A percentile compares a stretch with the other conserved stretches of the same genome.
These are phyloP conservation scores for Moesziomyces parantarcticus DNA, from an alignment of 1,284 basidiomycete species.

Conservation along the genomic window DNA sequence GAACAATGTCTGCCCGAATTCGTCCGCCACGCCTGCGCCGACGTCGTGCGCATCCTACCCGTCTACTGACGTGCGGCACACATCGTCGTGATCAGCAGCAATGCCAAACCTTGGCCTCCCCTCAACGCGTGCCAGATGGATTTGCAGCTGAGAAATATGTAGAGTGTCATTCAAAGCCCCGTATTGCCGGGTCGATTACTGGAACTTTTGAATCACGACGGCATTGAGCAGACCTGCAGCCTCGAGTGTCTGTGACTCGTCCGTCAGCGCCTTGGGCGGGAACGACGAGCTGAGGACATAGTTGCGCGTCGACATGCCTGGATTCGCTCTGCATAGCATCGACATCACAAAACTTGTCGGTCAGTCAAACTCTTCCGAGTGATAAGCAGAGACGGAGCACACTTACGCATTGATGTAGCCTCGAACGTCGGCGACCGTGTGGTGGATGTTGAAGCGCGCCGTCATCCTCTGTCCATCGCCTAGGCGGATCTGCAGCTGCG, in stretches of 20 bases:
- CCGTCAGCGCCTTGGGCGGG: conserved; percentile 63
- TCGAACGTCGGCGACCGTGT: conserved; percentile 87
- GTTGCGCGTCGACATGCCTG: conserved; percentile 55
- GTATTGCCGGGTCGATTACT: no score
- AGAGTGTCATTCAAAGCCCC: neutral
- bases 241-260: conserved; percentile 59
- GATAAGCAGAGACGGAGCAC: neutral
- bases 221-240: conserved; percentile 63
- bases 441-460: conserved; percentile 87
- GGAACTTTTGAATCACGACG: conserved; percentile 64
- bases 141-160: conserved; percentile 2
- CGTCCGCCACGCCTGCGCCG: conserved; percentile 34
- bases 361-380: conserved; percentile 1
- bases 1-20: conserved; percentile 47
- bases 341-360: neutral
- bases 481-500: conserved; percentile 88
- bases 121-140: neutral
- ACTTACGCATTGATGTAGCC: conserved; percentile 90
- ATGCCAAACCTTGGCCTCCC: no score
- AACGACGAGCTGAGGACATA: conserved; percentile 63
- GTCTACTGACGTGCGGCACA: conserved; percentile 18
- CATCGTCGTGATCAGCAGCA: neutral
- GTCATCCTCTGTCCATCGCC: conserved; percentile 89
- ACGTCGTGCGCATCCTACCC: conserved; percentile 43
- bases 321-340: conserved; percentile 38